A percentile compares a stretch with the other conserved stretches of the same genome.
Conservation (phyloP, 2,329 filamentous ascomycete genomes). For the Neophaeococcomyces mojaviensis region DNA sequence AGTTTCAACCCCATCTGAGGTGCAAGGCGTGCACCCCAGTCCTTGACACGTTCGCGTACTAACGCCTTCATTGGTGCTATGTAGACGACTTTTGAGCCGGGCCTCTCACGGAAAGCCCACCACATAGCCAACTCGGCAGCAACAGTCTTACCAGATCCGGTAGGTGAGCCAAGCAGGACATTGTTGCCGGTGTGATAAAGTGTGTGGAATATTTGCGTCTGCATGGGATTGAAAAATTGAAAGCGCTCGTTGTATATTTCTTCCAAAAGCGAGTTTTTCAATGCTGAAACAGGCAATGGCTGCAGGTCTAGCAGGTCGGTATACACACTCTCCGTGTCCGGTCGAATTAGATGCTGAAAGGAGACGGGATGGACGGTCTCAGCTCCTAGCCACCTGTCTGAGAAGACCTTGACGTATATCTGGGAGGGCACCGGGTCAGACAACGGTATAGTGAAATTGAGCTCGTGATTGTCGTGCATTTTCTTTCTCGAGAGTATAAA, state of each 20-base stretch:
- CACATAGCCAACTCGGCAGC: slow-evolving; percentile 97
- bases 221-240: slow-evolving; percentile 98
- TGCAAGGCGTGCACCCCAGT: slow-evolving; percentile 80
- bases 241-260: slow-evolving; percentile 84
- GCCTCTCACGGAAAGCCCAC: slow-evolving; percentile 95
- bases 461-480: slow-evolving; percentile 89
- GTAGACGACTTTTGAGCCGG: slow-evolving; percentile 95
- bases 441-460: slow-evolving; percentile 94
- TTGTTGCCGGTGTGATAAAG: slow-evolving; percentile 89
- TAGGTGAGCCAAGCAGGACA: slow-evolving; percentile 88
- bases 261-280: slow-evolving; percentile 81
- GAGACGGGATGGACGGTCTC: slow-evolving; percentile 93
- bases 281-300: slow-evolving; percentile 73
- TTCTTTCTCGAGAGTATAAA: slow-evolving; percentile 89
- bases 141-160: slow-evolving; percentile 94
- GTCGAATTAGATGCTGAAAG: slow-evolving; percentile 94
- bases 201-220: slow-evolving; percentile 96
- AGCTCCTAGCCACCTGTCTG: slow-evolving; percentile 91
- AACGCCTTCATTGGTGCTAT: slow-evolving; percentile 99
- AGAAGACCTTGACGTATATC: slow-evolving; percentile 91
- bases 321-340: slow-evolving; percentile 95
- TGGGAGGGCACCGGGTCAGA: slow-evolving; percentile 89
- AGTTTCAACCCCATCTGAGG: slow-evolving; percentile 77
- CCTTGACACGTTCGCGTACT: slow-evolving; percentile 89
- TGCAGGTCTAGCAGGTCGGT: slow-evolving; percentile 89